Evolutionary conservation across 108 stramenopile species (phyloP).

Genomic region (Hondaea fermentalgiana): DNA sequence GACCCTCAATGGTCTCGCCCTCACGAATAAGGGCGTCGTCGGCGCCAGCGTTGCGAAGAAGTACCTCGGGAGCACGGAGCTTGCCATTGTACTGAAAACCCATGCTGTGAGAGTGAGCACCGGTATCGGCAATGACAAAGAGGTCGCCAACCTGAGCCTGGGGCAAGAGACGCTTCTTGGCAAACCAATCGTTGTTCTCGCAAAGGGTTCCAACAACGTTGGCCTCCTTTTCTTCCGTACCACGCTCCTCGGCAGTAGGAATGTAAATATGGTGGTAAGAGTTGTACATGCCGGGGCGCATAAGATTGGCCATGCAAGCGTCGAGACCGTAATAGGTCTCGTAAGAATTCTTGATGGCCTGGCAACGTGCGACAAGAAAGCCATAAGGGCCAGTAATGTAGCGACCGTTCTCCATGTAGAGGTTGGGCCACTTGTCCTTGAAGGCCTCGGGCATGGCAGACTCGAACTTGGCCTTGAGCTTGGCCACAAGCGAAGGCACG

Average conservation of each 20-base stretch:
- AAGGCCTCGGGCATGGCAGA: not conserved
- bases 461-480: not conserved
- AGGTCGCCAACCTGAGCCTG: conserved; percentile 12
- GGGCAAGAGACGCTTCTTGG: conserved; percentile 13
- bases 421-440: not conserved
- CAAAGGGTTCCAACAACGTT: conserved; percentile 27
- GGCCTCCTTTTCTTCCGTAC: not conserved
- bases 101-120: conserved; percentile 22
- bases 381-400: conserved; percentile 25
- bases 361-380: conserved; percentile 13
- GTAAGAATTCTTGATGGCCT: conserved; percentile 17
- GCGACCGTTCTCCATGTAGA: conserved; percentile 28
- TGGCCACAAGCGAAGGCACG: not conserved
- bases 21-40: conserved; percentile 18
- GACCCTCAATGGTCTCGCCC: conserved; percentile 7
- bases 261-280: conserved; percentile 21
- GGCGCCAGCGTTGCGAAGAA: not conserved
- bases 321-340: conserved; percentile 13
- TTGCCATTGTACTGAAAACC: conserved; percentile 36
- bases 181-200: conserved; percentile 33
- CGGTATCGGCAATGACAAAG: conserved; percentile 19
- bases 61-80: conserved; percentile 26
- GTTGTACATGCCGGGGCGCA: conserved; percentile 30
- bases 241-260: not conserved
- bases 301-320: conserved; percentile 28